A percentile compares a stretch with the other conserved stretches of the same genome.
Evolutionary conservation across 805 yeast species (phyloP).

Genomic region (Debaryomyces hansenii): DNA sequence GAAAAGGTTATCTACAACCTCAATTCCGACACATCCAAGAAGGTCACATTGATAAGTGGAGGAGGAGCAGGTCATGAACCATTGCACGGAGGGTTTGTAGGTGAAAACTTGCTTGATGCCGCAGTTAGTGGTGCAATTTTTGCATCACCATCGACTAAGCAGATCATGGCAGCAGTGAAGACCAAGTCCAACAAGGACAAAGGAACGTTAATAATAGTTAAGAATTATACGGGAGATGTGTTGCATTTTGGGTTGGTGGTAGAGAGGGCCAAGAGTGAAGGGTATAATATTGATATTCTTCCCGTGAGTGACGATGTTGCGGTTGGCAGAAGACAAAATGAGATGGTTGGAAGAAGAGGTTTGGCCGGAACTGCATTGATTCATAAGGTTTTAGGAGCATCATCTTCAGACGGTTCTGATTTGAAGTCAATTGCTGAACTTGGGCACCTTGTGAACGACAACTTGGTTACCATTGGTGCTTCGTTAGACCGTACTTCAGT

Average conservation of each 20-base stretch:
- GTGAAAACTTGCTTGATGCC: conserved; percentile 76
- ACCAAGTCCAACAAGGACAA: conserved; percentile 49
- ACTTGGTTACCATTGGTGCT: conserved; percentile 83
- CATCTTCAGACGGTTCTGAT: conserved; percentile 34
- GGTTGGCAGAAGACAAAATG: conserved; percentile 87
- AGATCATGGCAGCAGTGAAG: conserved; percentile 69
- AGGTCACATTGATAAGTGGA: conserved; percentile 78
- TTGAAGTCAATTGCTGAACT: conserved; percentile 55
- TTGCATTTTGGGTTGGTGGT: conserved; percentile 90
- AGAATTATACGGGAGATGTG: conserved; percentile 94
- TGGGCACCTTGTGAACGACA: conserved; percentile 62
- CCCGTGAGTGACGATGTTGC: conserved; percentile 92
- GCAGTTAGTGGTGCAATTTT: conserved; percentile 92
- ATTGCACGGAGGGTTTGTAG: conserved; percentile 88
- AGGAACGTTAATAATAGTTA: conserved; percentile 79
- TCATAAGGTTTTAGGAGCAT: conserved; percentile 83
- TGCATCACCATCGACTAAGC: conserved; percentile 94
- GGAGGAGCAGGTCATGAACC: conserved; percentile 99
- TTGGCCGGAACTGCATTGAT: conserved; percentile 87
- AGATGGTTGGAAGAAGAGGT: conserved; percentile 92
- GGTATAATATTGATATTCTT: conserved; percentile 68
- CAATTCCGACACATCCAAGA: conserved; percentile 37
- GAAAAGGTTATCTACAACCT: conserved; percentile 57
- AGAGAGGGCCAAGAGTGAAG: conserved; percentile 81
- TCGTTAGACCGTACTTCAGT: conserved; percentile 87